Conservation (phyloP, 2,329 filamentous ascomycete species). For the Colletotrichum musae region DNA sequence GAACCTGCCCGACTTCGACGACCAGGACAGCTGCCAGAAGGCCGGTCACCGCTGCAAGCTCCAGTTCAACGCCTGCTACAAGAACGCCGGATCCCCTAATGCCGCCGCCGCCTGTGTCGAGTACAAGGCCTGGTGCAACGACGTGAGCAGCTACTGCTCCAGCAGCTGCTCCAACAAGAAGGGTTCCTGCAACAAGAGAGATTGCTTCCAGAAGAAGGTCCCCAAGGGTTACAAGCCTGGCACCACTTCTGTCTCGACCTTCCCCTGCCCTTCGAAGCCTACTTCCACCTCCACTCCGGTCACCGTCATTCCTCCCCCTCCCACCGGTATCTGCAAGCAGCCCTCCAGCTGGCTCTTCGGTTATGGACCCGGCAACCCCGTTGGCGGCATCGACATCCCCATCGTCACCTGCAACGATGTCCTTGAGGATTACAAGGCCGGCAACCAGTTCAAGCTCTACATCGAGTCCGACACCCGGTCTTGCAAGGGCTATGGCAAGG, state of each 20-base stretch:
- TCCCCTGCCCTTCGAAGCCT: conserved; percentile 43
- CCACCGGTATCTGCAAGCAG: conserved; percentile 68
- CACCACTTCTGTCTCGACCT: conserved; percentile 48
- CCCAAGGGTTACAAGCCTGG: conserved; percentile 53
- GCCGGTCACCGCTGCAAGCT: conserved; percentile 61
- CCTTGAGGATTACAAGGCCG: conserved; percentile 53
- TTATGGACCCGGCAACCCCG: conserved; percentile 75
- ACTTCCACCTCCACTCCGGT: conserved; percentile 45
- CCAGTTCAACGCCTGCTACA: conserved; percentile 66
- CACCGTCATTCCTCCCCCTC: conserved; percentile 58
- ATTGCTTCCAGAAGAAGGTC: conserved; percentile 59
- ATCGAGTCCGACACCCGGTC: conserved; percentile 56
- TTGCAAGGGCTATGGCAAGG: conserved; percentile 61
- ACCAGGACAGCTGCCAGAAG: conserved; percentile 57
- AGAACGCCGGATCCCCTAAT: conserved; percentile 64
- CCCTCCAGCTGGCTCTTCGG: conserved; percentile 70
- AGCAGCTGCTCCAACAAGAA: conserved; percentile 52
- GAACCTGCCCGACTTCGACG: conserved; percentile 63
- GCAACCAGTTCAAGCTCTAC: conserved; percentile 68
- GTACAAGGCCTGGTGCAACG: conserved; percentile 65
- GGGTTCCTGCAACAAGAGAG: conserved; percentile 57
- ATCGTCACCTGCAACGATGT: conserved; percentile 70
- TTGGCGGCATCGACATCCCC: conserved; percentile 67
- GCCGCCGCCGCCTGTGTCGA: conserved; percentile 62
- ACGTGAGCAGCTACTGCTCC: conserved; percentile 60